A percentile compares a stretch with the other conserved stretches of the same genome.
These are phyloP conservation scores for Gryganskiella cystojenkinii DNA, from an alignment of 192 early-diverging fungal species.

Conservation along the genomic window DNA sequence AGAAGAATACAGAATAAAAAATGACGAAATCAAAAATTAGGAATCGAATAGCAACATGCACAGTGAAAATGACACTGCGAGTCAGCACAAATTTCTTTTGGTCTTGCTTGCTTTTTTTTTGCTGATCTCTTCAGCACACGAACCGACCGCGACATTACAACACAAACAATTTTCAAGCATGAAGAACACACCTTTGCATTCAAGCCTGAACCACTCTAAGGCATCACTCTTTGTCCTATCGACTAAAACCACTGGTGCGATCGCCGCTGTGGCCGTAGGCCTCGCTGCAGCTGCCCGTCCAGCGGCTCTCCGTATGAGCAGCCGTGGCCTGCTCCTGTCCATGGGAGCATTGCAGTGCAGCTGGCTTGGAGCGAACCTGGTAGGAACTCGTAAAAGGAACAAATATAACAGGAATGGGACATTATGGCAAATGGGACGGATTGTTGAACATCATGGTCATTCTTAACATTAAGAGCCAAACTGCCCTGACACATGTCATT, in stretches of 20 bases:
- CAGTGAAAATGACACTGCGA: too few species aligned
- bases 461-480: too few species aligned
- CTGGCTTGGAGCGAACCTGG: constrained; percentile 44
- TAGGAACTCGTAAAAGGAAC: neutral
- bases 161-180: neutral
- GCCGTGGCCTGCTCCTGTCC: constrained; percentile 26
- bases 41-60: too few species aligned
- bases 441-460: neutral
- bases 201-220: constrained; percentile 23
- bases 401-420: neutral
- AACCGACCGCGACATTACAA: too few species aligned
- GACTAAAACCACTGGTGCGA: constrained; percentile 28
- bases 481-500: too few species aligned
- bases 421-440: too few species aligned
- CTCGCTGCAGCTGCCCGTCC: constrained; percentile 37
- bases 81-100: too few species aligned
- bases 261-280: constrained; percentile 37
- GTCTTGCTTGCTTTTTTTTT: too few species aligned
- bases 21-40: too few species aligned
- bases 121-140: too few species aligned
- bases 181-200: constrained; percentile 24
- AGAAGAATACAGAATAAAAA: too few species aligned
- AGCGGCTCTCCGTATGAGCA: constrained; percentile 3
- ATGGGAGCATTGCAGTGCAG: constrained; percentile 38
- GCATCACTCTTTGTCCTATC: constrained; percentile 46